Evolutionary conservation across 805 yeast species (phyloP), one percentile per base, ranked within the genome.

Genomic region (Teunomyces atbi): DNA sequence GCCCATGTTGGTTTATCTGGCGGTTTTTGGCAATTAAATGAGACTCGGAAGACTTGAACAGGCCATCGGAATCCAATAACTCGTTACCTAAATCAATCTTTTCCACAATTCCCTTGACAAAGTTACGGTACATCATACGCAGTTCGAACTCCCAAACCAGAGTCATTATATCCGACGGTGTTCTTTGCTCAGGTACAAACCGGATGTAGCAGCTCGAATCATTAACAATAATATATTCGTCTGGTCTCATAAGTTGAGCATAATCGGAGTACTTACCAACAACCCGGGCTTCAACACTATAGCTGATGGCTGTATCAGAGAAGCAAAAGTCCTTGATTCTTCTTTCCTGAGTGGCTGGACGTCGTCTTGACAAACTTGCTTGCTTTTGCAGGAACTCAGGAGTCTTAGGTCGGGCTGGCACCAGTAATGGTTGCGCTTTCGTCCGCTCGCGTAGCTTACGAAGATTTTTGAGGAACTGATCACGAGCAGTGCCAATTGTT

Each of bases 291-390:
- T 63, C 66, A 12, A 63, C 57, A 37, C 64, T 58, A 46, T 62
- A 63, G 42, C 61, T 57, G 41, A 63, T 51, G 11, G 66, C 57
- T 4, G 68, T 57, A 36, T 60, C 68, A 0, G 64, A 51, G 32
- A 63, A 60, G 12, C 57, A 60, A 33, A 53, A 54, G 48, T 63
- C 68, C 27, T 56, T 50, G 21, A 61, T 51, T n/a, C 59, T 48
- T 21, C 23, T 36, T 36, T 36, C 28, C 23, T 28, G 33, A 3
- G 32, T 21, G 4, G 5, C 12, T 4, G 33, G 33, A 10, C 30
- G 19, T 18, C 41, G 21, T 44, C 44, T 28, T 8, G 16, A 23
- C 10, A 16, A 16, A 20, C 11, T 13, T 16, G 13, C n/a, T 18
- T 6, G 26, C 32, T 8, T 27, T 13, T 21, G 23, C 33, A 3